Conservation (phyloP, 352 stramenopile genomes). For the Globisporangium canariense region DNA sequence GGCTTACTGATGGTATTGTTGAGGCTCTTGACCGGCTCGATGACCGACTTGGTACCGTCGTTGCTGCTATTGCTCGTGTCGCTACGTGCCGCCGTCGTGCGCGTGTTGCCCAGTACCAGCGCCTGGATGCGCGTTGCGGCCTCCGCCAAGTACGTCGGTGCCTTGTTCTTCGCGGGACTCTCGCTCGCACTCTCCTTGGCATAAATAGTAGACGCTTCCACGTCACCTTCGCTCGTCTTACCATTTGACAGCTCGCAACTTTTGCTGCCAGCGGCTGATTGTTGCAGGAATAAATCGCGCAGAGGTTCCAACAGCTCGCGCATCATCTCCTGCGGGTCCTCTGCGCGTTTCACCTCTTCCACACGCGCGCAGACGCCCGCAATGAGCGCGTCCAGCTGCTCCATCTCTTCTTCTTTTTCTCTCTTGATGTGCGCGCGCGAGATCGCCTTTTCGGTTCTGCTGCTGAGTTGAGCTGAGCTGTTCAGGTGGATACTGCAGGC, state of each 20-base stretch:
- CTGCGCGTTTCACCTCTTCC: slow-evolving; percentile 27
- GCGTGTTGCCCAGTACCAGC: slow-evolving; percentile 22
- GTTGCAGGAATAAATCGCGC: slow-evolving; percentile 35
- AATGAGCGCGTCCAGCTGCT: slow-evolving; percentile 62
- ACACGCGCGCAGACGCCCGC: slow-evolving; percentile 43
- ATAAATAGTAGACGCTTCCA: background rate
- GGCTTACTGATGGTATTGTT: slow-evolving; percentile 18
- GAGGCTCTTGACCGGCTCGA: slow-evolving; percentile 12
- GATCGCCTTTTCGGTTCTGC: background rate
- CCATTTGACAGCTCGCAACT: background rate
- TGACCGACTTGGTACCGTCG: slow-evolving; percentile 13
- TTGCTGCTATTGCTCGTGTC: slow-evolving; percentile 20
- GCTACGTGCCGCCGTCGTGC: slow-evolving; percentile 13
- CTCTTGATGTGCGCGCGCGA: background rate
- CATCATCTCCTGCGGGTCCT: slow-evolving; percentile 38
- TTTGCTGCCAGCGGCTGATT: slow-evolving; percentile 15
- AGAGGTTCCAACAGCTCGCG: slow-evolving; percentile 51
- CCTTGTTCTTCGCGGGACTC: slow-evolving; percentile 9
- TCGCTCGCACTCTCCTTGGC: background rate
- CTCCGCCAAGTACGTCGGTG: slow-evolving; percentile 25
- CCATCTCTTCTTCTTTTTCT: slow-evolving; percentile 20
- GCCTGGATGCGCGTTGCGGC: slow-evolving; percentile 37
- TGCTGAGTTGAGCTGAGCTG: background rate
- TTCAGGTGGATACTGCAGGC: background rate
- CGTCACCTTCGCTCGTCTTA: background rate